Percentiles rank a stretch among this genome's conserved stretches.
phyloP scores from a whole-genome alignment of 2,329 filamentous ascomycete genomes.

The Neofusicoccum laricinum region DNA sequence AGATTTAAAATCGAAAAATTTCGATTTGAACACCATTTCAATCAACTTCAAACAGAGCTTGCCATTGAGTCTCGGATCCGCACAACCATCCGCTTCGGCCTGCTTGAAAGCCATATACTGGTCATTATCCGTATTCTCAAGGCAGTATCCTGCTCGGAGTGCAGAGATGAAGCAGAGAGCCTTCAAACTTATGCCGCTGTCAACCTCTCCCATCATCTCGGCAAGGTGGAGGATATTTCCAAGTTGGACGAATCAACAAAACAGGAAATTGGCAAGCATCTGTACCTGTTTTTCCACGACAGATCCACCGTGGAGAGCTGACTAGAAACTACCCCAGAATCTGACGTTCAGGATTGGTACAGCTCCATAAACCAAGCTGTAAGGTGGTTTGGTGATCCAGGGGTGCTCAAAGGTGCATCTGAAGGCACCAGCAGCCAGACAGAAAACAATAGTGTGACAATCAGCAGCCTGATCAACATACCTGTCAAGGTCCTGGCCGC shows the following conservation, averaged over 20 bases:
- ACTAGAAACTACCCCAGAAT: not conserved
- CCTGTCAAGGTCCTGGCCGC: no score
- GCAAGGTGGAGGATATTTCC: not conserved
- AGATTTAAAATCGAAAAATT: not conserved
- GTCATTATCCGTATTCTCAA: not conserved
- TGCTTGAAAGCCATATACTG: not conserved
- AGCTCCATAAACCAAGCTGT: not conserved
- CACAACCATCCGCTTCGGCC: not conserved
- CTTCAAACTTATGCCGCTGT: not conserved
- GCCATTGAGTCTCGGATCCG: no score
- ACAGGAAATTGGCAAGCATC: not conserved
- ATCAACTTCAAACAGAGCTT: not conserved
- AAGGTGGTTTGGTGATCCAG: not conserved
- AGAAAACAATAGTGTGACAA: no score
- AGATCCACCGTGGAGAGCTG: not conserved
- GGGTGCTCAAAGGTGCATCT: not conserved
- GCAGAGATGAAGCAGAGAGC: not conserved
- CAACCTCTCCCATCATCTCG: not conserved
- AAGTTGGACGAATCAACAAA: not conserved
- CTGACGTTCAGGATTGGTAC: not conserved
- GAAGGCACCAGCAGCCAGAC: no score
- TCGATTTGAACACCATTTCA: not conserved
- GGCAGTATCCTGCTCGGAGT: not conserved
- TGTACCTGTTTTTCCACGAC: not conserved
- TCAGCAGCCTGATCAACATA: no score